Evolutionary conservation across 306 rosid species (phyloP).

Genomic region (Malus sieversii): DNA sequence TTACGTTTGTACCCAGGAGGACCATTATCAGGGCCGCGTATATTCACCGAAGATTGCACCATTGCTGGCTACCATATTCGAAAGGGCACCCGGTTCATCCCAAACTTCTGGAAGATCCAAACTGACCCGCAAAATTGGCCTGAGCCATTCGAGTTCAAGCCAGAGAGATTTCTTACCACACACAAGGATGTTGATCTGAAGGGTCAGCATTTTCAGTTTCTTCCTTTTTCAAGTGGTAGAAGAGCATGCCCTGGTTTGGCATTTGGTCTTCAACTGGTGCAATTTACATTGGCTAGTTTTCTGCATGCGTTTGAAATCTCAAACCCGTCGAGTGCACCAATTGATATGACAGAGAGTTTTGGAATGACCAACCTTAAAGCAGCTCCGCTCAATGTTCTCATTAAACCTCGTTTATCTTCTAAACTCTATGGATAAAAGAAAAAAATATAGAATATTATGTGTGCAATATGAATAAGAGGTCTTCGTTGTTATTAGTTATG

Average conservation of each 20-base stretch:
- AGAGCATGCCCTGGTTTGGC: conserved; percentile 30
- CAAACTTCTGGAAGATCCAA: conserved; percentile 14
- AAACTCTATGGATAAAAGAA: neutral
- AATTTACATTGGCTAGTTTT: conserved; percentile 15
- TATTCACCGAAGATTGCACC: conserved; percentile 33
- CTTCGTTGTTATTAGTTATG: too few relatives aligned
- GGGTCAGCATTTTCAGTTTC: conserved; percentile 33
- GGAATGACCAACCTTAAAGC: conserved; percentile 21
- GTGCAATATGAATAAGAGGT: too few relatives aligned
- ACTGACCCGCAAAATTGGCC: conserved; percentile 2
- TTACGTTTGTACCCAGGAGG: conserved; percentile 43
- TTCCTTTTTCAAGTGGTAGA: conserved; percentile 44
- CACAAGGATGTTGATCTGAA: conserved; percentile 35
- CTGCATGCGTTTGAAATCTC: conserved; percentile 27
- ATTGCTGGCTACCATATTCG: conserved; percentile 34
- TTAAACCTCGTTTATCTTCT: conserved; percentile 11
- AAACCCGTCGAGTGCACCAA: neutral
- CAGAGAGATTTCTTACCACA: conserved; percentile 8
- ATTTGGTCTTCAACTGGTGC: conserved; percentile 9
- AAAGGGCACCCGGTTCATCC: neutral
- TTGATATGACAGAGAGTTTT: conserved; percentile 27
- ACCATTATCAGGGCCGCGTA: conserved; percentile 26
- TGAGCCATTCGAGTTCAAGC: conserved; percentile 5
- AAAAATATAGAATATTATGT: too few relatives aligned
- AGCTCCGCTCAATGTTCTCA: conserved; percentile 8